Evolutionary conservation across 1,284 basidiomycete genomes (phyloP).

Genomic region (Apiotrichum veenhuisii): DNA sequence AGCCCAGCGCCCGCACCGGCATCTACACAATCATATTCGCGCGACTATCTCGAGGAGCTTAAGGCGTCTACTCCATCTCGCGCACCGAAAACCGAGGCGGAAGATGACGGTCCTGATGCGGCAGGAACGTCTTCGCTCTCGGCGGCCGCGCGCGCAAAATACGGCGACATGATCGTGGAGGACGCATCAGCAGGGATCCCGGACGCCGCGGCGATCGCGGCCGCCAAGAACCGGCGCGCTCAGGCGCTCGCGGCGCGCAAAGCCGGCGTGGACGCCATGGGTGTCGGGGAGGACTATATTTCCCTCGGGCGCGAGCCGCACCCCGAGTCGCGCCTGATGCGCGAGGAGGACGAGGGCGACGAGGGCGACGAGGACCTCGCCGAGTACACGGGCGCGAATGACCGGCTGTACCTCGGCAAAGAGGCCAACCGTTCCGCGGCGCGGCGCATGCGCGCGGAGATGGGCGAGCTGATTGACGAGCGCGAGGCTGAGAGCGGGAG

Average conservation of each 20-base stretch:
- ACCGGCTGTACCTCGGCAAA: conserved; percentile 79
- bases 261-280: conserved; percentile 21
- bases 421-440: conserved; percentile 75
- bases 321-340: conserved; percentile 77
- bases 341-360: conserved; percentile 89
- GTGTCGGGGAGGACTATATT: conserved; percentile 56
- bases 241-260: conserved; percentile 53
- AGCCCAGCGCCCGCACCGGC: conserved; percentile 51
- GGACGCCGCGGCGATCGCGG: conserved; percentile 67
- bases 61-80: conserved; percentile 73
- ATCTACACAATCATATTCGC: conserved; percentile 57
- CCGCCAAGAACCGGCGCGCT: conserved; percentile 76
- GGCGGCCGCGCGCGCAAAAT: conserved; percentile 41
- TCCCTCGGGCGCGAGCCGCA: conserved; percentile 67
- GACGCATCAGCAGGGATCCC: conserved; percentile 60
- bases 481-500: conserved; percentile 67
- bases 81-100: conserved; percentile 49
- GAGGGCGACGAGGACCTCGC: conserved; percentile 91
- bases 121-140: conserved; percentile 31
- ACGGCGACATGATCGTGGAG: conserved; percentile 42
- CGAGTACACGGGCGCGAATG: conserved; percentile 82
- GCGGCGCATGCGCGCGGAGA: conserved; percentile 64
- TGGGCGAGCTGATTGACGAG: conserved; percentile 82
- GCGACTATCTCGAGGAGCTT: conserved; percentile 72
- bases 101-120: conserved; percentile 50